These are phyloP conservation scores for Carex pumila DNA, from an alignment of 176 grass and related monocot species.

Conservation along the genomic window DNA sequence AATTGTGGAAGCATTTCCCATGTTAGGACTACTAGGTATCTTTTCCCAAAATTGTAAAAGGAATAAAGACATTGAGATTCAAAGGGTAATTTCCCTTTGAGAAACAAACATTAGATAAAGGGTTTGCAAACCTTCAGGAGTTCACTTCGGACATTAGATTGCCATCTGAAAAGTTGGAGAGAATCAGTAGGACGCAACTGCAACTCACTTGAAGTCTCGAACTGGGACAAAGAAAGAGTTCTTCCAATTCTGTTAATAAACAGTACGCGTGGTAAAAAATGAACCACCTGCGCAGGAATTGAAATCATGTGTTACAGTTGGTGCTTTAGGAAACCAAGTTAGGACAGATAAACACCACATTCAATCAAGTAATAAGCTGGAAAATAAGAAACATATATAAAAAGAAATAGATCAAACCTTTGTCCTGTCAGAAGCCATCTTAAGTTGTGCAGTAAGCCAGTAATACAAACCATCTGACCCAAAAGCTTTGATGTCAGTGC, in stretches of 20 bases:
- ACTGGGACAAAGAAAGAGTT: conserved; percentile 67
- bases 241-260: conserved; percentile 75
- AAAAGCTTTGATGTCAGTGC: conserved; percentile 76
- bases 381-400: neutral
- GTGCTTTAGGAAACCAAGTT: neutral
- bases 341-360: neutral
- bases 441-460: conserved; percentile 77
- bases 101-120: conserved; percentile 1
- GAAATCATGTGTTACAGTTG: conserved; percentile 7
- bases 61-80: neutral
- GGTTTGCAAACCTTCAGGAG: conserved; percentile 62
- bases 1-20: neutral
- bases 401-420: conserved; percentile 50
- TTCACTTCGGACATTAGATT: conserved; percentile 67
- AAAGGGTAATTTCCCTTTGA: neutral
- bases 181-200: conserved; percentile 52
- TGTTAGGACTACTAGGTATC: neutral
- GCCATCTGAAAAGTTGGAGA: conserved; percentile 82
- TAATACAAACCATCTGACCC: conserved; percentile 93
- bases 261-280: conserved; percentile 69
- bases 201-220: conserved; percentile 47
- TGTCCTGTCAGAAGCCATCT: conserved; percentile 95
- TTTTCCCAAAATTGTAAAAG: neutral
- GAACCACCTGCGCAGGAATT: conserved; percentile 55
- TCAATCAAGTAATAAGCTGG: neutral